phyloP scores from a whole-genome alignment of 148 eudicot genomes.

The Cornus florida region DNA sequence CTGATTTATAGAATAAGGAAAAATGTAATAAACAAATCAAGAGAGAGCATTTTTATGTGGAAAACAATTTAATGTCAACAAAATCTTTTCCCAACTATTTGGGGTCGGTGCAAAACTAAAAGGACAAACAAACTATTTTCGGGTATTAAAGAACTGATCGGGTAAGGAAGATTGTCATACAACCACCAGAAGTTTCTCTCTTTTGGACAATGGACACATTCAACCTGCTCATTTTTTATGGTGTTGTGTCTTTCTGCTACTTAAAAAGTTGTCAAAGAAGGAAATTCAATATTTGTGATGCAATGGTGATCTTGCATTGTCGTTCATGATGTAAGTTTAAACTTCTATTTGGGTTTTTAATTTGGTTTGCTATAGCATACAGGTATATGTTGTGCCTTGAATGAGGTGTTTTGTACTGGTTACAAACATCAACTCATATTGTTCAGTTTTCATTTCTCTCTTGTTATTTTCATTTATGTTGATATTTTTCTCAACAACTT shows the following conservation, averaged over 20 bases:
- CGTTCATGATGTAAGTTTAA: neutral
- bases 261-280: neutral
- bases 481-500: neutral
- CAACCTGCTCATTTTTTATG: neutral
- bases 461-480: neutral
- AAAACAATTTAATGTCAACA: neutral
- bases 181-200: neutral
- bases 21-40: neutral
- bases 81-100: neutral
- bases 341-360: neutral
- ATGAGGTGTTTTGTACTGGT: neutral
- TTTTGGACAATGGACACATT: neutral
- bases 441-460: neutral
- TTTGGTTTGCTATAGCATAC: neutral
- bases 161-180: neutral
- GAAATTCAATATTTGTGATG: neutral
- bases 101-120: constrained; percentile 6
- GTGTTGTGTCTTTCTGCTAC: neutral
- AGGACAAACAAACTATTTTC: neutral
- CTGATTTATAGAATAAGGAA: constrained; percentile 1
- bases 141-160: neutral
- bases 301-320: neutral
- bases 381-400: neutral
- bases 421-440: neutral
- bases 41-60: neutral